phyloP scores from a whole-genome alignment of 257 asterid genomes.

The Nicotiana knightiana region DNA sequence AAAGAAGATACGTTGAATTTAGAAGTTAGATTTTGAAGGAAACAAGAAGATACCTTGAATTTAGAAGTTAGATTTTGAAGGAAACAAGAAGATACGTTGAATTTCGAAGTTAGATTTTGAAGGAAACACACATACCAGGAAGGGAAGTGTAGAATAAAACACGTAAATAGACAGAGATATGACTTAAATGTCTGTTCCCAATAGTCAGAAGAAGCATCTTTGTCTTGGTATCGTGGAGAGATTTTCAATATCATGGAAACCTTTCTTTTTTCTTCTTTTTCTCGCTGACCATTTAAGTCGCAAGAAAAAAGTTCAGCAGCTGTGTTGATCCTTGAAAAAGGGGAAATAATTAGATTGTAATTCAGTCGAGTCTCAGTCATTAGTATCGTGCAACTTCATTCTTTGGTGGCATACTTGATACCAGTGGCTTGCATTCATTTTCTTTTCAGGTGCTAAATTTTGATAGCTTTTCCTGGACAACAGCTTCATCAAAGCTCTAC shows the following conservation, averaged over 20 bases:
- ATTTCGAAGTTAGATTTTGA: background rate
- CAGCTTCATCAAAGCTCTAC: slow-evolving; percentile 78
- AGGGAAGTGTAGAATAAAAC: background rate
- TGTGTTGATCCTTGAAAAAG: background rate
- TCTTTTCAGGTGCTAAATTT: slow-evolving; percentile 65
- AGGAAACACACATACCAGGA: background rate
- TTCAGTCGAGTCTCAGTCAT: background rate
- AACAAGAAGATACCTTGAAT: too few species aligned
- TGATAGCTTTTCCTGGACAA: slow-evolving; percentile 81
- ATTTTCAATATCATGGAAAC: background rate
- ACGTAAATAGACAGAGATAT: background rate
- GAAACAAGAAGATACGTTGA: too few species aligned
- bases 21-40: too few species aligned
- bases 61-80: background rate
- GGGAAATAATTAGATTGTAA: background rate
- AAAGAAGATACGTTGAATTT: too few species aligned
- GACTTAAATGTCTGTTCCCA: background rate
- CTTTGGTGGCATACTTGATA: background rate
- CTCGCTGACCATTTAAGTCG: background rate
- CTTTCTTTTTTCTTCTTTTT: background rate
- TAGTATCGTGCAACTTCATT: background rate
- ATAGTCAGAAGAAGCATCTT: background rate
- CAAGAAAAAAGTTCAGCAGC: background rate
- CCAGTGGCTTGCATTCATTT: slow-evolving; percentile 4
- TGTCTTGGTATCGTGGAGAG: background rate